These are phyloP conservation scores for Asterophora lycoperdoides DNA, from an alignment of 768 basidiomycete species.

Conservation along the genomic window DNA sequence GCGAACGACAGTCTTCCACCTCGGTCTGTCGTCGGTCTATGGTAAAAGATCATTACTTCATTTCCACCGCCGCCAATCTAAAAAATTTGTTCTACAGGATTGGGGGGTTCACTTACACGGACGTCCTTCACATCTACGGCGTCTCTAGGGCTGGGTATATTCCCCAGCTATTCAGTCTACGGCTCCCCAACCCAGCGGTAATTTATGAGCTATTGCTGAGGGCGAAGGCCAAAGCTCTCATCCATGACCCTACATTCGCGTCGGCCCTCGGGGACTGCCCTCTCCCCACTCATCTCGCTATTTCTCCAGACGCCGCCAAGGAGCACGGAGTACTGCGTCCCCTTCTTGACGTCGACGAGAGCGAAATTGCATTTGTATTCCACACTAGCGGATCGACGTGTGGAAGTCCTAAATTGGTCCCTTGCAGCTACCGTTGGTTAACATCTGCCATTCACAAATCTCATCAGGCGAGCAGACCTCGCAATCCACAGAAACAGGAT, in stretches of 20 bases:
- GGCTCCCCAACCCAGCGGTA: constrained; percentile 69
- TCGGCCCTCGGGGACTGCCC: constrained; percentile 41
- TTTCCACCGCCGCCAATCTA: neutral
- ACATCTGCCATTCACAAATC: constrained; percentile 60
- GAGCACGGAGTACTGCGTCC: constrained; percentile 34
- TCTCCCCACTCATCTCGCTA: constrained; percentile 44
- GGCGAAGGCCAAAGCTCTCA: constrained; percentile 58
- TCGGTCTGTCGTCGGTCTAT: constrained; percentile 66
- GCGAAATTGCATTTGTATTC: constrained; percentile 63
- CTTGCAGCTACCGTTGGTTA: constrained; percentile 66
- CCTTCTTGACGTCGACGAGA: constrained; percentile 28
- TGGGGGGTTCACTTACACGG: constrained; percentile 65
- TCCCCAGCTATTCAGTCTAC: constrained; percentile 73
- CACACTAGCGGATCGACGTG: constrained; percentile 82
- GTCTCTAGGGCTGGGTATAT: constrained; percentile 73
- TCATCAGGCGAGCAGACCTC: constrained; percentile 37
- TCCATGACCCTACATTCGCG: constrained; percentile 58
- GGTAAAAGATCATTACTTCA: constrained; percentile 42
- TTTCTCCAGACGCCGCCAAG: constrained; percentile 35
- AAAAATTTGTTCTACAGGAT: constrained; percentile 42
- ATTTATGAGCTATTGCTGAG: constrained; percentile 65
- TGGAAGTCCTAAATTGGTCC: constrained; percentile 78
- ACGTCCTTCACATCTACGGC: constrained; percentile 71
- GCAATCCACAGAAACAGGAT: constrained; percentile 54
- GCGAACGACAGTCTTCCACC: constrained; percentile 40